Base-by-base conservation (phyloP, 805 yeast species). In the Metschnikowia santaceciliae region DNA sequence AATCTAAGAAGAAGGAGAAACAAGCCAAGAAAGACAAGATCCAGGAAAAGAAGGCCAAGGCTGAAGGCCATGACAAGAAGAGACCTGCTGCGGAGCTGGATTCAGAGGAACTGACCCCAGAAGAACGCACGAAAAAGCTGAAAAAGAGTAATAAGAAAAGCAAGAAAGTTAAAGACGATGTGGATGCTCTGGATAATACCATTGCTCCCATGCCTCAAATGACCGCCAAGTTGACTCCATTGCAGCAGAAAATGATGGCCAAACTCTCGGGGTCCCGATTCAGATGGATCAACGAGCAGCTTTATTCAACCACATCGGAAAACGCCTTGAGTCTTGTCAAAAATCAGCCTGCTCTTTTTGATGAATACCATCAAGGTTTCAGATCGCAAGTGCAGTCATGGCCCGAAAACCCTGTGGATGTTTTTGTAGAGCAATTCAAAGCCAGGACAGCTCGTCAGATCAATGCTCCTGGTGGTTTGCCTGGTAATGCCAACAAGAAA, bases 401-500 rank as follows among this genome's bases (percentile, higher is more conserved):
- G 99, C 99, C 99, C 2, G 97, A 92, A 69, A 94, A 94, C 62
- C 99, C 99, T 0, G 96, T 94, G n/a, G 86, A 90, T 68, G 86
- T 86, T 2, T 88, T 90, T 69, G 91, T 89, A 1, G 74, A 80
- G 8, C 88, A 86, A 61, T 77, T 94, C 50, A 80, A 80, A 53
- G 63, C 68, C 30, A 74, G 90, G 61, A 74, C 83, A 1, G 66
- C 74, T 11, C 85, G 78, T 61, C 83, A 85, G n/a, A 82, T 90
- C 4, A 89, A 86, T 67, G 96, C 97, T 0, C 98, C 98, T 3
- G 98, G 98, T 56, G 98, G 97, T 2, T 76, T 91, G 49, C 97
- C 97, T 1, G 95, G 94, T 17, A 64, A 82, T 36, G 67, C 71
- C n/a, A 69, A 69, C 45, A 82, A 81, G 50, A 77, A 78, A 52